A percentile compares a stretch with the other conserved stretches of the same genome.
phyloP scores from a whole-genome alignment of 495 filamentous ascomycete genomes.

The Hypoxylon crocopeplum region DNA sequence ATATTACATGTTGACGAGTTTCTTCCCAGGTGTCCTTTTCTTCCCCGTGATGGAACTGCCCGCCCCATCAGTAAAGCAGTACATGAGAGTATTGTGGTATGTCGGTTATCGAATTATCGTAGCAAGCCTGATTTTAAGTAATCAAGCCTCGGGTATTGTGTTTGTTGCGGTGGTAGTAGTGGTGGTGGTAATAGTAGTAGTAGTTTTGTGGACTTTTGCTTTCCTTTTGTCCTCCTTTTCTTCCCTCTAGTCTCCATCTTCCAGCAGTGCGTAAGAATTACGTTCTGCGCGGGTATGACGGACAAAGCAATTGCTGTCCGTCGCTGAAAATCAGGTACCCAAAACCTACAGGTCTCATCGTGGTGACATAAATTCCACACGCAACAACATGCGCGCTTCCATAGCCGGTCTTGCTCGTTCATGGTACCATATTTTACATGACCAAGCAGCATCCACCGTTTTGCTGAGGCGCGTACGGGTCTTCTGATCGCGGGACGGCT shows the following conservation, averaged over 20 bases:
- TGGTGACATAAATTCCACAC: constrained; percentile 27
- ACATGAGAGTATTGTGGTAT: constrained; percentile 32
- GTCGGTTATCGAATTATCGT: constrained; percentile 35
- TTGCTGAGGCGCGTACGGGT: constrained; percentile 95
- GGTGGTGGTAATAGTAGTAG: constrained; percentile 2
- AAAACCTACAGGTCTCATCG: constrained; percentile 30
- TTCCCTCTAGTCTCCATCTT: constrained; percentile 5
- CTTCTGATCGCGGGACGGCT: constrained; percentile 87
- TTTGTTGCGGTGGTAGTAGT: constrained; percentile 7
- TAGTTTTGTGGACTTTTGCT: constrained; percentile 2
- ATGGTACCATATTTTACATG: constrained; percentile 66
- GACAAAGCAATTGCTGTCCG: constrained; percentile 18
- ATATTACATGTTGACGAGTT: constrained; percentile 60
- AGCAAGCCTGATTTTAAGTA: constrained; percentile 24
- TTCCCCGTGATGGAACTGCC: constrained; percentile 18
- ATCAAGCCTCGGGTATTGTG: constrained; percentile 37
- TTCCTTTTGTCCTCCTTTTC: background rate
- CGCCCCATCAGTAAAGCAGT: constrained; percentile 13
- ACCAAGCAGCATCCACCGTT: constrained; percentile 89
- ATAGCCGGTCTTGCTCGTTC: constrained; percentile 17
- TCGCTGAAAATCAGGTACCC: constrained; percentile 31
- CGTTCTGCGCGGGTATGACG: constrained; percentile 13
- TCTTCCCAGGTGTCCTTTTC: constrained; percentile 38
- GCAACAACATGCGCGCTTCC: constrained; percentile 3
- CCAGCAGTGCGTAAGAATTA: constrained; percentile 18